These are phyloP conservation scores for Plantago ovata DNA, from an alignment of 257 asterid species.

Conservation along the genomic window DNA sequence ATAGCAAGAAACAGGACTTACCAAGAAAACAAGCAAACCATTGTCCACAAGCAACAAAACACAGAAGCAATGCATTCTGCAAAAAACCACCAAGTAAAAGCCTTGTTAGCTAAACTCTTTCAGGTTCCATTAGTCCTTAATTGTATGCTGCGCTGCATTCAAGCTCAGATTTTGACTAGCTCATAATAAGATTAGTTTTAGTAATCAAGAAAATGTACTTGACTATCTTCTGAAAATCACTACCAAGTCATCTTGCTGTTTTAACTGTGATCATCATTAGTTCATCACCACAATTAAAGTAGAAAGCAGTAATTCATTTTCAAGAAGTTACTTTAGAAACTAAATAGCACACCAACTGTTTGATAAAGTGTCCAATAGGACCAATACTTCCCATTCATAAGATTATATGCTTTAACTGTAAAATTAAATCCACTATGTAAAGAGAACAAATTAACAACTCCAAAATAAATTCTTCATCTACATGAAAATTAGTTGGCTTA, in stretches of 20 bases:
- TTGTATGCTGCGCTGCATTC: slow-evolving; percentile 5
- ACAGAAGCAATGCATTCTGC: slow-evolving; percentile 74
- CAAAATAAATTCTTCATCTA: too few relatives aligned
- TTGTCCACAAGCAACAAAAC: slow-evolving; percentile 73
- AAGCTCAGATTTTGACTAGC: background rate
- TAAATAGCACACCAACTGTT: background rate
- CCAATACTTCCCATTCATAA: too few relatives aligned
- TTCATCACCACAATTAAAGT: too few relatives aligned
- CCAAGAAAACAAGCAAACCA: slow-evolving; percentile 83
- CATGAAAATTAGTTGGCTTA: too few relatives aligned
- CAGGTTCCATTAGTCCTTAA: background rate
- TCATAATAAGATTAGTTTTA: background rate
- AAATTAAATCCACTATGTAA: background rate
- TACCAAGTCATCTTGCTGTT: background rate
- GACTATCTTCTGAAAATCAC: background rate
- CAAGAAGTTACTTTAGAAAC: background rate
- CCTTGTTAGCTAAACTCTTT: too few relatives aligned
- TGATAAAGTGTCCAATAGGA: too few relatives aligned
- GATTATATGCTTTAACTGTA: too few relatives aligned
- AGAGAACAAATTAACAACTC: background rate
- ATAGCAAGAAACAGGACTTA: slow-evolving; percentile 8
- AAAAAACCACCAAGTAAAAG: slow-evolving; percentile 1
- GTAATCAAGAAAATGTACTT: background rate
- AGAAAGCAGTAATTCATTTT: background rate
- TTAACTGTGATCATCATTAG: too few relatives aligned